These are phyloP conservation scores for Epichloe aotearoae DNA, from an alignment of 2,329 filamentous ascomycete genomes.

Conservation along the genomic window DNA sequence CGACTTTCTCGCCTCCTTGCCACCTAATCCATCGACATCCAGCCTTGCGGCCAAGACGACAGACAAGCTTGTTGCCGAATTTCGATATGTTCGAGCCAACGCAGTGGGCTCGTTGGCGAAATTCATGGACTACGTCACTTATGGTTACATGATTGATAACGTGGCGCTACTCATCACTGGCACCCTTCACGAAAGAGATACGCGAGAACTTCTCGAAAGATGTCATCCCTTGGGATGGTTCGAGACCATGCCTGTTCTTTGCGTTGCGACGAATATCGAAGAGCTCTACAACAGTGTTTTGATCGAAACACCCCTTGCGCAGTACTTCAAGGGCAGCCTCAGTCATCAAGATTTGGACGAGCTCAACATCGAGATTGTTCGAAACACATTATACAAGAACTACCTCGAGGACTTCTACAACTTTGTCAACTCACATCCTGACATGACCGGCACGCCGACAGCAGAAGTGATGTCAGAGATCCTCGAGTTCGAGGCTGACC, in stretches of 20 bases:
- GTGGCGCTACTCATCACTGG: constrained; percentile 95
- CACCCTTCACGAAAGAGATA: constrained; percentile 93
- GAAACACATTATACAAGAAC: constrained; percentile 98
- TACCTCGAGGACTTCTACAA: constrained; percentile 96
- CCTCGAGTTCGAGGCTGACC: constrained; percentile 90
- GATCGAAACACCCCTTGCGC: constrained; percentile 88
- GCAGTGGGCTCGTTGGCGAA: constrained; percentile 80
- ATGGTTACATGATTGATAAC: constrained; percentile 99
- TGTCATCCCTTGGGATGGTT: constrained; percentile 98
- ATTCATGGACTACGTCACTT: constrained; percentile 97
- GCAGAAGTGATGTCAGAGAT: constrained; percentile 93
- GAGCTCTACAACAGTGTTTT: constrained; percentile 97
- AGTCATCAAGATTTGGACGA: constrained; percentile 96
- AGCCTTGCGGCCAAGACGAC: constrained; percentile 89
- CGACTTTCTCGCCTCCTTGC: constrained; percentile 86
- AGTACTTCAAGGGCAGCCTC: constrained; percentile 94
- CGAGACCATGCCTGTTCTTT: constrained; percentile 96
- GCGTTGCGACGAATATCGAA: constrained; percentile 95
- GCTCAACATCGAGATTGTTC: constrained; percentile 97
- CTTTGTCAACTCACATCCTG: constrained; percentile 81
- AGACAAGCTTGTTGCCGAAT: constrained; percentile 95
- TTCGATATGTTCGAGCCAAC: constrained; percentile 90
- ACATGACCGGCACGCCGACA: constrained; percentile 78
- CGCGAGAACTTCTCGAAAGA: constrained; percentile 82
- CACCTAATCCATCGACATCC: constrained; percentile 93